phyloP scores from a whole-genome alignment of 768 basidiomycete species.

The Boletus sp. region DNA sequence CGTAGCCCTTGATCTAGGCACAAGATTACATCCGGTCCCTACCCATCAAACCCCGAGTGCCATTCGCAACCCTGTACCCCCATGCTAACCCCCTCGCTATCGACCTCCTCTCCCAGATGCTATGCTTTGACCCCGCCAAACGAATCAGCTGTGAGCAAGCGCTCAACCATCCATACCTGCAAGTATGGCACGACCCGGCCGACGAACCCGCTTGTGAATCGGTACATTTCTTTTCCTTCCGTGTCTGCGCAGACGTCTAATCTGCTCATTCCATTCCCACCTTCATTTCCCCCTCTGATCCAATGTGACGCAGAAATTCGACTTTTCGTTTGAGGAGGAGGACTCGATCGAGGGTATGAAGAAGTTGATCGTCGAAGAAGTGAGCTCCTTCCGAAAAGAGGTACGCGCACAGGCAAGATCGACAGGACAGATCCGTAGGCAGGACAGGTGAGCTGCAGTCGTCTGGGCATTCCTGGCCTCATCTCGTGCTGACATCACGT shows the following conservation, averaged over 20 bases:
- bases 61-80: constrained; percentile 90
- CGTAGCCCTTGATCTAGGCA: constrained; percentile 51
- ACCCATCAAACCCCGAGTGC: constrained; percentile 93
- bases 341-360: constrained; percentile 98
- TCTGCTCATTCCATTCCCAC: too few relatives aligned
- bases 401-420: constrained; percentile 82
- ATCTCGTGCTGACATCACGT: neutral
- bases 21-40: constrained; percentile 98
- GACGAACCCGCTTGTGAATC: constrained; percentile 87
- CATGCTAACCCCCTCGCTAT: constrained; percentile 92
- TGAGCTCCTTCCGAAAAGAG: constrained; percentile 82
- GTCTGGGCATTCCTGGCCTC: neutral
- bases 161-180: constrained; percentile 88
- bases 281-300: neutral
- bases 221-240: constrained; percentile 40
- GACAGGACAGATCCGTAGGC: constrained; percentile 68
- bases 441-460: constrained; percentile 59
- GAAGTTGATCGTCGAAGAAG: constrained; percentile 90
- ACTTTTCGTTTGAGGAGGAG: constrained; percentile 96
- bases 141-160: constrained; percentile 97
- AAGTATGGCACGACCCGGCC: constrained; percentile 97
- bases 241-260: neutral
- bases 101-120: constrained; percentile 86
- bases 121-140: constrained; percentile 95
- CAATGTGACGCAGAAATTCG: constrained; percentile 59